Evolutionary conservation across 2,329 filamentous ascomycete genomes (phyloP), one percentile per base, ranked within the genome.

Genomic region (Aspergillus felis): DNA sequence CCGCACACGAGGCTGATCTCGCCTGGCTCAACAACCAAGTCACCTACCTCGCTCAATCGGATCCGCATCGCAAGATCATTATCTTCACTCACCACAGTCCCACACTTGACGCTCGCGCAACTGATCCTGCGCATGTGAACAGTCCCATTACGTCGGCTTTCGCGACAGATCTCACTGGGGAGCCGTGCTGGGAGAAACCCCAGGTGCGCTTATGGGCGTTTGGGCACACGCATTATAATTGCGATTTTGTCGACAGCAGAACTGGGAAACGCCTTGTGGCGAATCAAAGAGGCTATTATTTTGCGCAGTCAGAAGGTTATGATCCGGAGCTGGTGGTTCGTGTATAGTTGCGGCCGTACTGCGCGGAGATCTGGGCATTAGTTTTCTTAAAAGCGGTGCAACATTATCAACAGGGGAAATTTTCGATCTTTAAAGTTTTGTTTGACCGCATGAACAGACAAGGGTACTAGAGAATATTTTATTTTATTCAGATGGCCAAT

Each of bases 191-290:
- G 74, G 69, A 54, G 32, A 73, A 66, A 54, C 57, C 56, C 0
- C 66, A 57, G 3, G 78, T 81, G 4, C 69, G 66, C 38, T 24
- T 78, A 3, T 81, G 78, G 79, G 78, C 74, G 2, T 81, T 79
- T 67, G 78, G 79, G 2, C 79, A 82, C 61, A 81, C 79, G 12
- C 79, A 81, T 64, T 79, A 70, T 59, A 79, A 77, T 60, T 78
- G 73, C 62, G 69, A 74, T 52, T 79, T 75, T 53, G 50, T 59
- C 7, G 70, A 74, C 14, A 66, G 66, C 4, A 51, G 55, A 50
- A 67, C 61, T 5, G 66, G 66, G 14, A 77, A 72, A 44, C 65
- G 71, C 48, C 66, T 78, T 9, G 44, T 78, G 35, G 68, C 73
- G 47, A 79, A 80, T 55, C 74, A 79, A 63, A 69, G 70, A 55